Evolutionary conservation across 176 grass and related monocot genomes (phyloP), one percentile per base, ranked within the genome.

Genomic region (Zea mays): DNA sequence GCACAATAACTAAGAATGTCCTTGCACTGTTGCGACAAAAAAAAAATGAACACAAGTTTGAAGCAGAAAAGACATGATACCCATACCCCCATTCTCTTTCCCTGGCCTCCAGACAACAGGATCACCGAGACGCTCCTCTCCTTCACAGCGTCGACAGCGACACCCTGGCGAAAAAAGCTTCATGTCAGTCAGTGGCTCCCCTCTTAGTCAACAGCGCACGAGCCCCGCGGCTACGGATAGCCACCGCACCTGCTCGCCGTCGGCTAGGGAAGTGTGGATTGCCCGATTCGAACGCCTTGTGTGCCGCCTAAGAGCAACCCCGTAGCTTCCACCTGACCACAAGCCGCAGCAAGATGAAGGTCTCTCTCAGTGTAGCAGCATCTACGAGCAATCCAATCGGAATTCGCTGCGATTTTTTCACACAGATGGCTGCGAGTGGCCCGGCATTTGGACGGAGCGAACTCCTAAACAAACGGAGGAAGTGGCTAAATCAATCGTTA

Each of bases 11-110:
- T 15, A 69, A 69, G 67, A 43, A 48, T 47, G 43, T 6, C 37
- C 13, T 16, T 0, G 14, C 63, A n/a, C 37, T 33, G 41, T 46
- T 42, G 13, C 8, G 2, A 70, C 20, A 3, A 37, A 37, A 49
- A 37, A 49, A 71, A 52, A 7, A 1, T 8, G 7, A 58, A 58
- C 8, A 20, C 19, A 61, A 8, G 62, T 60, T 74, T 62, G 27
- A 71, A 35, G 66, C 27, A 52, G 45, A 72, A 74, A 33, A 68
- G 21, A 50, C 45, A 80, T 34, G 51, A 20, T 98, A 98, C 96
- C 74, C 92, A 20, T 98, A 98, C 96, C 74, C 92, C 89, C 96
- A 94, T 94, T 74, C 91, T 84, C 74, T 90, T 98, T 11, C 96
- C 96, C 62, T 90, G 84, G 0, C 96, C 96, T 57, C 96, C 96